phyloP scores from a whole-genome alignment of 768 basidiomycete species.

The Clavulina sp. region DNA sequence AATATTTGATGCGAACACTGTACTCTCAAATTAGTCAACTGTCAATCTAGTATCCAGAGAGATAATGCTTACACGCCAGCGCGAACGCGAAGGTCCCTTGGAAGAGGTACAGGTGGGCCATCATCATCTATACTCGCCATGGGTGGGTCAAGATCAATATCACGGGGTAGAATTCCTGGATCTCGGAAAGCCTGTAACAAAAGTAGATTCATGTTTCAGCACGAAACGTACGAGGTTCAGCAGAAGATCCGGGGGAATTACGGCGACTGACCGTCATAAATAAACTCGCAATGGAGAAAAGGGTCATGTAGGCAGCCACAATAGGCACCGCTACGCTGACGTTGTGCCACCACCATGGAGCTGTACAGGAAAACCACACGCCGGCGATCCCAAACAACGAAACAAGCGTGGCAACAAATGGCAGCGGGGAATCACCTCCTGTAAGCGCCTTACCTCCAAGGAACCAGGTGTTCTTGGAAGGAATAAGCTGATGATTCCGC shows the following conservation, averaged over 20 bases:
- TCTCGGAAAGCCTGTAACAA: slow-evolving; percentile 48
- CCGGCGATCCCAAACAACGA: slow-evolving; percentile 52
- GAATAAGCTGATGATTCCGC: slow-evolving; percentile 45
- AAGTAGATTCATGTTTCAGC: background rate
- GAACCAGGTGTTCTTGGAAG: slow-evolving; percentile 63
- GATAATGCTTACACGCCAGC: slow-evolving; percentile 43
- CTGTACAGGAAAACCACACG: slow-evolving; percentile 77
- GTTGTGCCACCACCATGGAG: slow-evolving; percentile 76
- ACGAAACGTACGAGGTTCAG: slow-evolving; percentile 11
- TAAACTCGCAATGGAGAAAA: slow-evolving; percentile 59
- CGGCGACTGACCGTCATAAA: slow-evolving; percentile 44
- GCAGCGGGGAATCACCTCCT: slow-evolving; percentile 73
- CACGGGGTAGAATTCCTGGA: slow-evolving; percentile 77
- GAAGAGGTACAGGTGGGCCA: slow-evolving; percentile 44
- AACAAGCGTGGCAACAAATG: slow-evolving; percentile 49
- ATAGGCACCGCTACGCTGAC: slow-evolving; percentile 52
- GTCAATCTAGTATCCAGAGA: background rate
- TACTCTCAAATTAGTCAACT: slow-evolving; percentile 1
- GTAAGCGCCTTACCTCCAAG: slow-evolving; percentile 54
- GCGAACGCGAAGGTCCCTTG: slow-evolving; percentile 66
- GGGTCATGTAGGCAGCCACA: slow-evolving; percentile 41
- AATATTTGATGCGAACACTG: slow-evolving; percentile 86
- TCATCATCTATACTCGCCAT: slow-evolving; percentile 44
- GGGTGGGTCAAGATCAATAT: slow-evolving; percentile 76
- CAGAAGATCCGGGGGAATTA: slow-evolving; percentile 14